phyloP scores from a whole-genome alignment of 139 green algal genomes.

The Pleodorina starrii region DNA sequence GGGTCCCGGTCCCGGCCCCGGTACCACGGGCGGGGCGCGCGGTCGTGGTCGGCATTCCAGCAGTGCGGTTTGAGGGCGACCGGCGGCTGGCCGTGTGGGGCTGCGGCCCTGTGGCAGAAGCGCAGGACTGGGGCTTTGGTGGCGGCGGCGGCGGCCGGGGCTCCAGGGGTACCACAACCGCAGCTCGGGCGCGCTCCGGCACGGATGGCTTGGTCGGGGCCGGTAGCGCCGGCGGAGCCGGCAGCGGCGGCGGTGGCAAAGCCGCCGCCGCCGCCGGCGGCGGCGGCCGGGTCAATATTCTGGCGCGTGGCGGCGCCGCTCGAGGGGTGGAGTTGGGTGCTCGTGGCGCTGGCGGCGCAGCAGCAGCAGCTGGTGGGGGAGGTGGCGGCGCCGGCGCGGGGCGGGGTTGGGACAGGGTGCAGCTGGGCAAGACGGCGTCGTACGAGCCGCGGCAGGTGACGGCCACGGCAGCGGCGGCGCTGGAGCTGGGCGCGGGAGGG shows the following conservation, averaged over 20 bases:
- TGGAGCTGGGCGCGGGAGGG: no score
- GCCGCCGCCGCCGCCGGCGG: not conserved
- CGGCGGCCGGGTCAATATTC: not conserved
- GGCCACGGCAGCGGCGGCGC: no score
- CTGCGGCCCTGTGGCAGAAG: not conserved
- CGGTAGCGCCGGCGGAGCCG: not conserved
- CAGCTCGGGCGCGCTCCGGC: not conserved
- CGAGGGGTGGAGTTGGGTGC: not conserved
- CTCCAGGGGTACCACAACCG: not conserved
- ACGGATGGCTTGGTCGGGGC: not conserved
- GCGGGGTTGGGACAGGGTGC: no score
- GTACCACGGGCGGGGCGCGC: no score
- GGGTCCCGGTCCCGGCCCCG: no score
- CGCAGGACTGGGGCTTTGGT: conserved; percentile 6
- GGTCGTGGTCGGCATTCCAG: not conserved
- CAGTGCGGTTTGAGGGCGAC: not conserved
- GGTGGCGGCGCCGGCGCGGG: no score
- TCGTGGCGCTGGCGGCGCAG: no score
- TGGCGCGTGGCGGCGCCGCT: not conserved
- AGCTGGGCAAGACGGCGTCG: no score
- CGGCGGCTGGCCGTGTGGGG: not conserved
- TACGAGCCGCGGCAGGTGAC: no score
- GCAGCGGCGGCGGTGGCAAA: not conserved
- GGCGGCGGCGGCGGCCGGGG: not conserved
- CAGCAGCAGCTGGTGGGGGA: no score